A percentile compares a stretch with the other conserved stretches of the same genome.
These are phyloP conservation scores for Thermochaetoides thermophila DNA, from an alignment of 495 filamentous ascomycete genomes.

Conservation along the genomic window DNA sequence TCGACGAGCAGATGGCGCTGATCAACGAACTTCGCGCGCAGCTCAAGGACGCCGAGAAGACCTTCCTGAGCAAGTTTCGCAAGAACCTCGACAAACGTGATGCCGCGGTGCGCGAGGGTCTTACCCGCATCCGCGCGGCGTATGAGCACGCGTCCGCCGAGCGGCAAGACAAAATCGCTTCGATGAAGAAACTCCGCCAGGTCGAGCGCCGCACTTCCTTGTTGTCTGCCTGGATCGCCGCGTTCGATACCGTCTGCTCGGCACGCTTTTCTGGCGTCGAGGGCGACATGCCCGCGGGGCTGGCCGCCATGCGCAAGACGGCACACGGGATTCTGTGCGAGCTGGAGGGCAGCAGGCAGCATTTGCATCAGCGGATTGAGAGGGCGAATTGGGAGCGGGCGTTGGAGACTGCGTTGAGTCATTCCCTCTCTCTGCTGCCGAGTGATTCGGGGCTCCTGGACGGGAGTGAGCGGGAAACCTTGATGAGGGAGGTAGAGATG, in stretches of 20 bases:
- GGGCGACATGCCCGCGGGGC: slow-evolving; percentile 44
- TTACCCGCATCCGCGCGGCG: slow-evolving; percentile 63
- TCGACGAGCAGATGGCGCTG: slow-evolving; percentile 82
- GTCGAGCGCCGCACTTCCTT: slow-evolving; percentile 73
- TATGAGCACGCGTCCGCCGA: slow-evolving; percentile 74
- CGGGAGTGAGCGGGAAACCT: slow-evolving; percentile 50
- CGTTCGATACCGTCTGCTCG: slow-evolving; percentile 74
- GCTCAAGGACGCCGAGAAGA: slow-evolving; percentile 76
- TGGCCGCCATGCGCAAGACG: slow-evolving; percentile 68
- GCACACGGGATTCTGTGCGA: slow-evolving; percentile 79
- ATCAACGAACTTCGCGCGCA: slow-evolving; percentile 90
- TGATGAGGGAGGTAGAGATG: slow-evolving; percentile 71
- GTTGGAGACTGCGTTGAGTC: slow-evolving; percentile 75
- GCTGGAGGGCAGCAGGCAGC: slow-evolving; percentile 74
- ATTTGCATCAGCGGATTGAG: slow-evolving; percentile 68
- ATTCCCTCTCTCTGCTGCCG: slow-evolving; percentile 63
- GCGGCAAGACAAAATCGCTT: slow-evolving; percentile 58
- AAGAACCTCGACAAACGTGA: slow-evolving; percentile 80
- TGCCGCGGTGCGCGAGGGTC: slow-evolving; percentile 59
- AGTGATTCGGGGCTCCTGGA: slow-evolving; percentile 56
- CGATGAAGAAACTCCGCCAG: slow-evolving; percentile 71
- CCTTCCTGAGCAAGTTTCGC: slow-evolving; percentile 76
- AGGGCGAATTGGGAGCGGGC: slow-evolving; percentile 74
- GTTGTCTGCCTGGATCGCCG: slow-evolving; percentile 80
- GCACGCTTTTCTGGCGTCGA: slow-evolving; percentile 51